Evolutionary conservation across 202 grass and related monocot genomes (phyloP).

Genomic region (Schoenoplectus triqueter): DNA sequence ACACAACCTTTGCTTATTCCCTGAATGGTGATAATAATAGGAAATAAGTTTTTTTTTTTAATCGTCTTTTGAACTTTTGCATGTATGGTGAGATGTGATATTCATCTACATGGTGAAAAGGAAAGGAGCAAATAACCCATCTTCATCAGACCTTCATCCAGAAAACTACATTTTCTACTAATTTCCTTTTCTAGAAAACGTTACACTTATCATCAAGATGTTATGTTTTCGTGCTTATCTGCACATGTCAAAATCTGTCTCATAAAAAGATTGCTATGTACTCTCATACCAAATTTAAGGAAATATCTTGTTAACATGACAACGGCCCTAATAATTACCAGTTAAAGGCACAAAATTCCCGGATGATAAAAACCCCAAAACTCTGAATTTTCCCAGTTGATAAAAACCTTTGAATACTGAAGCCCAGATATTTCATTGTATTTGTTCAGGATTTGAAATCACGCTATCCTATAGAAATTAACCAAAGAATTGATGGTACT

Average conservation of each 20-base stretch:
- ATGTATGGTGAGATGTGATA: conserved; percentile 49
- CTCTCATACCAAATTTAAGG: neutral
- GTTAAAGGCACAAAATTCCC: conserved; percentile 5
- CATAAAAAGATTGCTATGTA: neutral
- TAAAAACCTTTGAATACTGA: conserved; percentile 9
- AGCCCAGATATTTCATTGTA: neutral
- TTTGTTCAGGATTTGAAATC: conserved; percentile 15
- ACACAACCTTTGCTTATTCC: conserved; percentile 95
- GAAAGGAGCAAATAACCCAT: conserved; percentile 47
- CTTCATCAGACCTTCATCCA: conserved; percentile 38
- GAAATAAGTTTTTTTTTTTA: conserved; percentile 3
- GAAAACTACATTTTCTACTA: conserved; percentile 36
- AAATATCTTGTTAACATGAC: neutral
- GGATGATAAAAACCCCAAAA: neutral
- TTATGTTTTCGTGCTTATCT: neutral
- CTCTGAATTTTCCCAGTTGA: no score
- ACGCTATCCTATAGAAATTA: neutral
- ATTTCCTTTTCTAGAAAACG: neutral
- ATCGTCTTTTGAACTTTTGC: neutral
- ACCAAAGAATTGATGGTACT: neutral
- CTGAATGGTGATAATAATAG: conserved; percentile 47
- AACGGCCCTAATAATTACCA: conserved; percentile 6
- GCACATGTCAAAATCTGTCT: conserved; percentile 1
- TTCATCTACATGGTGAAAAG: conserved; percentile 49
- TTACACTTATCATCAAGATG: neutral